These are phyloP conservation scores for Fomitopsis pulvina DNA, from an alignment of 768 basidiomycete species.

Conservation along the genomic window DNA sequence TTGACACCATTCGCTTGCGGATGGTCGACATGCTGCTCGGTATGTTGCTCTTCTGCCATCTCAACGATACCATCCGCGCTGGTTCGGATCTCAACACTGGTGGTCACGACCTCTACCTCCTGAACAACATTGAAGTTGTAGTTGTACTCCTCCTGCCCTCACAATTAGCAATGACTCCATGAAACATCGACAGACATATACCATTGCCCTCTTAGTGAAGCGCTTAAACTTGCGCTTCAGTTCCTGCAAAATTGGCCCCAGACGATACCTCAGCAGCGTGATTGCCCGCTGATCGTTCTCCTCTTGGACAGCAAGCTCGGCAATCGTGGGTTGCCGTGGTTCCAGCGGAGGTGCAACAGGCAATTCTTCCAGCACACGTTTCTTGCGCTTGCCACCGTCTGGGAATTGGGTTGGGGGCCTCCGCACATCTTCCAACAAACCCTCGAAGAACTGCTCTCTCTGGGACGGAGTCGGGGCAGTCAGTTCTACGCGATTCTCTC, in stretches of 20 bases:
- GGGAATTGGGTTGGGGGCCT: slow-evolving; percentile 84
- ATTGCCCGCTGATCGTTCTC: slow-evolving; percentile 76
- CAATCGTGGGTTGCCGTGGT: slow-evolving; percentile 72
- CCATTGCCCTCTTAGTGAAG: slow-evolving; percentile 75
- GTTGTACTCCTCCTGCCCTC: slow-evolving; percentile 65
- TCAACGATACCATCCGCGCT: slow-evolving; percentile 39
- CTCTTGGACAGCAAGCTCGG: slow-evolving; percentile 76
- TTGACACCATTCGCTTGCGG: slow-evolving; percentile 31
- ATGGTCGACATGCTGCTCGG: slow-evolving; percentile 12
- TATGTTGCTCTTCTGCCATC: slow-evolving; percentile 28
- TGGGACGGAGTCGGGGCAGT: slow-evolving; percentile 43
- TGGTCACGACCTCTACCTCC: slow-evolving; percentile 31
- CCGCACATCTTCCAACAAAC: slow-evolving; percentile 60
- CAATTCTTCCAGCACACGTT: slow-evolving; percentile 78
- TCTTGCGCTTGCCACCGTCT: slow-evolving; percentile 79
- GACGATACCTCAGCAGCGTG: slow-evolving; percentile 80
- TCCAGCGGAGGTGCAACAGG: slow-evolving; percentile 88
- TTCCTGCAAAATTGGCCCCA: slow-evolving; percentile 85
- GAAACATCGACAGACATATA: slow-evolving; percentile 29
- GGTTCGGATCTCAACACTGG: slow-evolving; percentile 31
- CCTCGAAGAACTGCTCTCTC: slow-evolving; percentile 69
- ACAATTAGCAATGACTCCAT: not conserved
- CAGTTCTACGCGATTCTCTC: slow-evolving; percentile 70
- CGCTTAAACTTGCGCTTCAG: slow-evolving; percentile 90
- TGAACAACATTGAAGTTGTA: slow-evolving; percentile 34